Percentiles rank a stretch among this genome's conserved stretches.
These are phyloP conservation scores for Trichoderma brevicompactum DNA, from an alignment of 2,329 filamentous ascomycete species.

Conservation along the genomic window DNA sequence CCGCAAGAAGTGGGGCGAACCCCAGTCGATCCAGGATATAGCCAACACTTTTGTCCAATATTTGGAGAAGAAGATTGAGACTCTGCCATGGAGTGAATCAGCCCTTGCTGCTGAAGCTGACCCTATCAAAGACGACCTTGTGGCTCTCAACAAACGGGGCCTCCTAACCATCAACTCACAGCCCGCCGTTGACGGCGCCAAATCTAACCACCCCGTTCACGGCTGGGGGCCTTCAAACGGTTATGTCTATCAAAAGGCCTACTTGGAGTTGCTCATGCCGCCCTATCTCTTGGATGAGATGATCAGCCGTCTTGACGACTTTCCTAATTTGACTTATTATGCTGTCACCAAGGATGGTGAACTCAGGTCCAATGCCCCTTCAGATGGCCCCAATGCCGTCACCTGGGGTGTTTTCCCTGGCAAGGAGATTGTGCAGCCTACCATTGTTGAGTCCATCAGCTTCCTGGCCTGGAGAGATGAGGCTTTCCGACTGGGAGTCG, in stretches of 20 bases:
- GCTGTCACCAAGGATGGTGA: slow-evolving; percentile 84
- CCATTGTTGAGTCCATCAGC: slow-evolving; percentile 97
- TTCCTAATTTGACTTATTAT: slow-evolving; percentile 89
- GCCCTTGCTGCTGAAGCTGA: slow-evolving; percentile 83
- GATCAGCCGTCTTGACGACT: slow-evolving; percentile 73
- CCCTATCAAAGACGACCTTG: slow-evolving; percentile 74
- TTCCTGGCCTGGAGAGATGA: slow-evolving; percentile 99
- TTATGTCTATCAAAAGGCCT: slow-evolving; percentile 98
- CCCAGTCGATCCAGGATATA: slow-evolving; percentile 77
- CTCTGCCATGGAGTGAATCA: slow-evolving; percentile 91
- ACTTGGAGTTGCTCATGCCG: slow-evolving; percentile 87
- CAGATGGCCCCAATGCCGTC: slow-evolving; percentile 92
- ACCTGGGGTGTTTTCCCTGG: slow-evolving; percentile 99
- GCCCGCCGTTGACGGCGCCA: slow-evolving; percentile 88
- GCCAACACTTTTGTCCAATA: slow-evolving; percentile 84
- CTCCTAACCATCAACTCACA: slow-evolving; percentile 97
- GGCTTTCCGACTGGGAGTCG: slow-evolving; percentile 86
- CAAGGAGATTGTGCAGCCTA: slow-evolving; percentile 99
- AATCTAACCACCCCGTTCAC: slow-evolving; percentile 82
- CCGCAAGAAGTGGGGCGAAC: slow-evolving; percentile 91
- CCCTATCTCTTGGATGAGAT: slow-evolving; percentile 79
- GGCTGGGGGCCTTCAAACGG: slow-evolving; percentile 96
- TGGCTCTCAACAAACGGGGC: slow-evolving; percentile 82
- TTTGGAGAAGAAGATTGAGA: slow-evolving; percentile 77
- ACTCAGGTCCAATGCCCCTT: slow-evolving; percentile 80